Base-by-base conservation (phyloP, 306 rosid species). In the Dryas octopetala region DNA sequence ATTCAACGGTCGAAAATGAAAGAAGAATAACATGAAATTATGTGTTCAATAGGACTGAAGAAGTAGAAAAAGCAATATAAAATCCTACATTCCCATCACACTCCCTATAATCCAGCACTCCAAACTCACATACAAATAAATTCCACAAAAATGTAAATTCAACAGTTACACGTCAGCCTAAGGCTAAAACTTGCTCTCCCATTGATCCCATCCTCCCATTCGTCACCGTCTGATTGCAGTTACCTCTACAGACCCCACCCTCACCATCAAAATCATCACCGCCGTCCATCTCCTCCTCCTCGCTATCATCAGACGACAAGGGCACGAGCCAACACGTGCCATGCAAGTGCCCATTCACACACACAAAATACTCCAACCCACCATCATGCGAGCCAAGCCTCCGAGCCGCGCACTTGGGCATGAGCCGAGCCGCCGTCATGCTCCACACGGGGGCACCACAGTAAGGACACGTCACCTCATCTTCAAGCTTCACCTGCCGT, bases 371-470 rank as follows among this genome's bases (percentile, higher is more conserved):
- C 75, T 89, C 93, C 58, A 89, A 41, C 5, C 85, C 86, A 1
- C 87, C 90, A 0, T 86, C 85, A 23, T 50, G 87, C 6, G 93
- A 82, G 78, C 93, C 93, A 28, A 89, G 90, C 83, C 90, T 65
- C 76, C 93, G 67, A 3, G 93, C 84, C 41, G 90, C 93, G 69
- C 93, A 86, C 70, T 74, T 84, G 13, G 90, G 89, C 0, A 89
- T 72, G n/a, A 89, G 85, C 83, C 82, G 44, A 58, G 93, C 93
- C 40, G 83, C 11, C 9, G 84, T 83, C 93, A 89, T 89, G 78
- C 90, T 89, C 93, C 93, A 89, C 14, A 84, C 89, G 5, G 83
- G 85, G 3, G 90, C 80, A 55, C 85, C 87, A 65, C 93, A 89
- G 41, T 86, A 89, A 0, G 90, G 89, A 62, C 93, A 89, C 49